A percentile compares a stretch with the other conserved stretches of the same genome.
Conservation (phyloP, 2,329 filamentous ascomycete genomes). For the Aspergillus nomiae region DNA sequence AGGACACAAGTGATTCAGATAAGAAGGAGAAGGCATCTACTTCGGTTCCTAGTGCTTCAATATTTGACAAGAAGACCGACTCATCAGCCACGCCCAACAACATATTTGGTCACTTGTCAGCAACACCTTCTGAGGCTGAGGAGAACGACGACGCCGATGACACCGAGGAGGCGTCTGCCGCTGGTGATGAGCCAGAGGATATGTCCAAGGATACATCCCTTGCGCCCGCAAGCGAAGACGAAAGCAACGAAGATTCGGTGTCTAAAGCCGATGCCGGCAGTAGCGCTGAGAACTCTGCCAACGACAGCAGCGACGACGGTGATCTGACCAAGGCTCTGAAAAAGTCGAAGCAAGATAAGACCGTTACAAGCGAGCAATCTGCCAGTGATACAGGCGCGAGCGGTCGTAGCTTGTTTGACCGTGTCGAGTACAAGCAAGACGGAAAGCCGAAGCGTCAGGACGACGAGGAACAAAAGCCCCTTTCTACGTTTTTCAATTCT, state of each 20-base stretch:
- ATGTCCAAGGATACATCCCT: slow-evolving; percentile 21
- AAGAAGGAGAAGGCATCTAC: slow-evolving; percentile 21
- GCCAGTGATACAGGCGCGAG: slow-evolving; percentile 21
- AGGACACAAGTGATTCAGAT: slow-evolving; percentile 23
- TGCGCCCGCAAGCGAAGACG: slow-evolving; percentile 15
- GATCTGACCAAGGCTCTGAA: slow-evolving; percentile 25
- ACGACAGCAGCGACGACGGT: slow-evolving; percentile 27
- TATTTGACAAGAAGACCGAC: slow-evolving; percentile 32
- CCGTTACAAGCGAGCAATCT: slow-evolving; percentile 16
- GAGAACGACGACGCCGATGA: slow-evolving; percentile 30
- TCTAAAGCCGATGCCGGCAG: slow-evolving; percentile 13
- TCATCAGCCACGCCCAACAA: slow-evolving; percentile 33
- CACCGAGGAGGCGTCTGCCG: slow-evolving; percentile 27
- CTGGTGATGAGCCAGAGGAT: slow-evolving; percentile 22
- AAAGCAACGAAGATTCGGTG: slow-evolving; percentile 8
- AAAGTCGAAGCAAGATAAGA: slow-evolving; percentile 22
- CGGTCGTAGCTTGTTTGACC: slow-evolving; percentile 40
- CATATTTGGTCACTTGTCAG: slow-evolving; percentile 41
- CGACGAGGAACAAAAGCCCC: slow-evolving; percentile 19
- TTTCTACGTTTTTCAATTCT: slow-evolving; percentile 25
- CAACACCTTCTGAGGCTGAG: slow-evolving; percentile 28
- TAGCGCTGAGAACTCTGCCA: slow-evolving; percentile 16
- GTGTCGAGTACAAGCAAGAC: slow-evolving; percentile 29
- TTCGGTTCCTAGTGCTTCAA: slow-evolving; percentile 22
- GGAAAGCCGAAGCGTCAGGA: slow-evolving; percentile 29